Conservation (phyloP, 495 filamentous ascomycete species). For the Rhypophila decipiens region DNA sequence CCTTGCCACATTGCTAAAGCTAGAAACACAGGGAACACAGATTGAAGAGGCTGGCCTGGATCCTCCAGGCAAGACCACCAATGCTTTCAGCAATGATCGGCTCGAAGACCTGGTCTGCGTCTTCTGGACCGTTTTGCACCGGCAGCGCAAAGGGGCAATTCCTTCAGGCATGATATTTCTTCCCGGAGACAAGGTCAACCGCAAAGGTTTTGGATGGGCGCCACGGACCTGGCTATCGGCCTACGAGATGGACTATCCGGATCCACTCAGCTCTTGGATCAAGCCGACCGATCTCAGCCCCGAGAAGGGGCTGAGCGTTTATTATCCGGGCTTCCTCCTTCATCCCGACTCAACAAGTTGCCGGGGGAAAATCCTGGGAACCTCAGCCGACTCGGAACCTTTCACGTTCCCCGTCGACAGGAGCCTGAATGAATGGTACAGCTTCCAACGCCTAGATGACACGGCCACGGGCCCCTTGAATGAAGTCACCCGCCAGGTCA, state of each 20-base stretch:
- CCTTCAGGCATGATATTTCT: background rate
- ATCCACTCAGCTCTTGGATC: background rate
- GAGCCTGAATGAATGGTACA: background rate
- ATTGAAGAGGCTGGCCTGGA: background rate
- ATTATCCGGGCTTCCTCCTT: background rate
- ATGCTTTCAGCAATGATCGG: background rate
- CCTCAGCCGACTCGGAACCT: background rate
- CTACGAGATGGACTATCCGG: background rate
- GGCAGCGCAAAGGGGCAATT: background rate
- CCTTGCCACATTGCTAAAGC: background rate
- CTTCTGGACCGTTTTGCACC: background rate
- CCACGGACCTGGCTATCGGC: background rate
- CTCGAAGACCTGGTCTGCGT: background rate
- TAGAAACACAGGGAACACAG: background rate
- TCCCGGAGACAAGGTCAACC: background rate
- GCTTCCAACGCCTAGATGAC: too few species aligned
- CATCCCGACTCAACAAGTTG: background rate
- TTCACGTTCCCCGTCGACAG: background rate
- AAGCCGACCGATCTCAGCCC: background rate
- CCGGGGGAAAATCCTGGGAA: background rate
- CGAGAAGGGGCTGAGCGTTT: background rate
- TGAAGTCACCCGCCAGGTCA: too few species aligned
- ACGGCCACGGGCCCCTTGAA: too few species aligned
- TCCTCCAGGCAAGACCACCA: too few species aligned
- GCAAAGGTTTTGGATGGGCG: background rate